phyloP scores from a whole-genome alignment of 495 filamentous ascomycete genomes.

The Aspergillus bridgeri region DNA sequence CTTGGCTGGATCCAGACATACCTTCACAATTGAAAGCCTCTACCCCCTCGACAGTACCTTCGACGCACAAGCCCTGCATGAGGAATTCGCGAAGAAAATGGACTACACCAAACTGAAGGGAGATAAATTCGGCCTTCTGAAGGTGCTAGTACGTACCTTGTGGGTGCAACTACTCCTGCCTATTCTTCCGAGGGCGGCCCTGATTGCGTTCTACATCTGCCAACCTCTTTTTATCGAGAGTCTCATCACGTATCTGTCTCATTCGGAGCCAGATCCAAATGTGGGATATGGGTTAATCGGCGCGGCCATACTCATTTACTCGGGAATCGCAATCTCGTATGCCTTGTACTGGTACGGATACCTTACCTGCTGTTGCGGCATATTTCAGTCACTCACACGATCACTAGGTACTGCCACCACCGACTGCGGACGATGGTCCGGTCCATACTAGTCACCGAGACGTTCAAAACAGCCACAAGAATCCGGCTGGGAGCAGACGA shows the following conservation, averaged over 20 bases:
- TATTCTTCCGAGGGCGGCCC: conserved; percentile 44
- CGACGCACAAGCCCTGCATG: conserved; percentile 18
- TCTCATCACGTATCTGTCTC: conserved; percentile 34
- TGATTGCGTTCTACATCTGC: conserved; percentile 51
- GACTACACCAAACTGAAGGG: conserved; percentile 2
- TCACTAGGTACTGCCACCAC: conserved; percentile 2
- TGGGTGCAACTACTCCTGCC: conserved; percentile 35
- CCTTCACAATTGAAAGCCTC: conserved; percentile 30
- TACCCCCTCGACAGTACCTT: conserved; percentile 27
- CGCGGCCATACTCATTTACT: conserved; percentile 50
- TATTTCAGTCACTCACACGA: background rate
- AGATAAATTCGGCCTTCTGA: conserved; percentile 9
- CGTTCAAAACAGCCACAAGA: conserved; percentile 31
- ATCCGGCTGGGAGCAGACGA: conserved; percentile 21
- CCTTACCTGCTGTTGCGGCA: background rate
- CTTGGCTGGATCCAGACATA: conserved; percentile 26
- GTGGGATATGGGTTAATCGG: conserved; percentile 54
- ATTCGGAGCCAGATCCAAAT: conserved; percentile 2
- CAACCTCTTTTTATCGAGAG: conserved; percentile 54
- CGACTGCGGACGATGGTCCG: conserved; percentile 15
- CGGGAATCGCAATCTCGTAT: conserved; percentile 48
- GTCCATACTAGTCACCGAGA: conserved; percentile 44
- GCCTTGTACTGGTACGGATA: conserved; percentile 39
- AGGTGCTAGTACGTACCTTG: conserved; percentile 19
- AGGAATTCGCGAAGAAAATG: conserved; percentile 15